A percentile compares a stretch with the other conserved stretches of the same genome.
These are phyloP conservation scores for Coprinopsis cinerea DNA, from an alignment of 768 basidiomycete species.

Conservation along the genomic window DNA sequence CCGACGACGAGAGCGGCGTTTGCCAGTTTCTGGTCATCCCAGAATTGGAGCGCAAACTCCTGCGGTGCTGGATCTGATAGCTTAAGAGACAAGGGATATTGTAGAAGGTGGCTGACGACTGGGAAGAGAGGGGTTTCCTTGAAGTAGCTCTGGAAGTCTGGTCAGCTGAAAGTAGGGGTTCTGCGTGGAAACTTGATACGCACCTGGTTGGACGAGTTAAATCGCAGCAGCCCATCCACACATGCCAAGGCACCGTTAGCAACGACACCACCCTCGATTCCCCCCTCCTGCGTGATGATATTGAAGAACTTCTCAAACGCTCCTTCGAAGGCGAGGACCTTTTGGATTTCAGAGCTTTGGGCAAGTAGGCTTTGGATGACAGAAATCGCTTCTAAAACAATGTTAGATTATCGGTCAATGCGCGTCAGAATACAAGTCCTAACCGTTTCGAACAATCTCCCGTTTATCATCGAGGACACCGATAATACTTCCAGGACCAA, in stretches of 20 bases:
- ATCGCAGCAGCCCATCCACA: constrained; percentile 81
- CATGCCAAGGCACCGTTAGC: constrained; percentile 83
- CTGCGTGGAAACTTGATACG: constrained; percentile 12
- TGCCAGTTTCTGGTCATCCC: constrained; percentile 86
- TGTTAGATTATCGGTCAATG: background rate
- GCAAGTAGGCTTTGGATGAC: constrained; percentile 77
- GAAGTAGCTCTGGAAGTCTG: constrained; percentile 79
- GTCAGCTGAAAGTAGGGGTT: constrained; percentile 1
- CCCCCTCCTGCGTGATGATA: constrained; percentile 82
- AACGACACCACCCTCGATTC: constrained; percentile 84
- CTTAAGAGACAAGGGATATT: constrained; percentile 61
- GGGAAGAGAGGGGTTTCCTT: constrained; percentile 77
- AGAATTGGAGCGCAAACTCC: constrained; percentile 92
- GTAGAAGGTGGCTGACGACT: constrained; percentile 59
- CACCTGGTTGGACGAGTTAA: constrained; percentile 94
- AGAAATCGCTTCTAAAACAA: constrained; percentile 64
- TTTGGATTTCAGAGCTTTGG: constrained; percentile 91
- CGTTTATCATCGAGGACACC: constrained; percentile 76
- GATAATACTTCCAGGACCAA: constrained; percentile 69
- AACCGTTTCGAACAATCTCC: constrained; percentile 87
- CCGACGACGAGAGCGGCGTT: constrained; percentile 78
- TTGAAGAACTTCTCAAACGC: constrained; percentile 94
- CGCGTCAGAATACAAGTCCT: constrained; percentile 17
- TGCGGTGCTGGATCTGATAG: constrained; percentile 62
- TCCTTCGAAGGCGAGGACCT: constrained; percentile 93